A percentile compares a stretch with the other conserved stretches of the same genome.
Evolutionary conservation across 805 yeast genomes (phyloP).

Genomic region (Pichia deserticola): DNA sequence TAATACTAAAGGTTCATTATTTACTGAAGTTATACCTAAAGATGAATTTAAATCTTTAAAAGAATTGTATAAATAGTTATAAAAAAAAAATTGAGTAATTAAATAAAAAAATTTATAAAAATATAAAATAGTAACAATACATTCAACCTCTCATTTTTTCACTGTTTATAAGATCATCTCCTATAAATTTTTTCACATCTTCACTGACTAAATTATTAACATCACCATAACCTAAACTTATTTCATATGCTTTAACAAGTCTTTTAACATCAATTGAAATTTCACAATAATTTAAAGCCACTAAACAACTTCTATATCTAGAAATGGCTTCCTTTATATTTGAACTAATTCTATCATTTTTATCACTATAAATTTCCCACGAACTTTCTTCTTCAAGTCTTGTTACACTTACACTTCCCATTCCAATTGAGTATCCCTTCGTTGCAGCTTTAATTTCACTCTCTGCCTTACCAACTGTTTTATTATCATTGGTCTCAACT

Average conservation of each 20-base stretch:
- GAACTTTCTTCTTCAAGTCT: conserved; percentile 82
- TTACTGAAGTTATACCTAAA: conserved; percentile 37
- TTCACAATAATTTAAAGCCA: conserved; percentile 75
- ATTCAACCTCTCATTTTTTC: conserved; percentile 66
- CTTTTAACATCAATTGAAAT: conserved; percentile 82
- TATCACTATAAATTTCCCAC: conserved; percentile 91
- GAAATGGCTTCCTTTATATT: conserved; percentile 66
- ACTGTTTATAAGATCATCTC: conserved; percentile 59
- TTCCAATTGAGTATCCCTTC: conserved; percentile 43
- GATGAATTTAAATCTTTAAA: conserved; percentile 37
- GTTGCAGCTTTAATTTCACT: conserved; percentile 29
- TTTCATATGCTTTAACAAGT: conserved; percentile 77
- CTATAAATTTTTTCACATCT: conserved; percentile 65
- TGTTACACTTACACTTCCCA: conserved; percentile 64
- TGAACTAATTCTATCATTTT: conserved; percentile 64
- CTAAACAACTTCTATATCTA: conserved; percentile 76
- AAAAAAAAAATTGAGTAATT: too few species aligned
- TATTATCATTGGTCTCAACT: conserved; percentile 6
- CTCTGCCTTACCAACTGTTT: conserved; percentile 21
- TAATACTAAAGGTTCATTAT: conserved; percentile 33
- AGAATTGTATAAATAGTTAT: conserved; percentile 29
- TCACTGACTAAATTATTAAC: conserved; percentile 67
- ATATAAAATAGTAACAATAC: too few species aligned
- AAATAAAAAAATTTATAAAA: too few species aligned
- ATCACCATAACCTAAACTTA: conserved; percentile 68